Percentiles rank a stretch among this genome's conserved stretches.
phyloP scores from a whole-genome alignment of 1,139 yeast species.

The Saccharomyces hybrid region DNA sequence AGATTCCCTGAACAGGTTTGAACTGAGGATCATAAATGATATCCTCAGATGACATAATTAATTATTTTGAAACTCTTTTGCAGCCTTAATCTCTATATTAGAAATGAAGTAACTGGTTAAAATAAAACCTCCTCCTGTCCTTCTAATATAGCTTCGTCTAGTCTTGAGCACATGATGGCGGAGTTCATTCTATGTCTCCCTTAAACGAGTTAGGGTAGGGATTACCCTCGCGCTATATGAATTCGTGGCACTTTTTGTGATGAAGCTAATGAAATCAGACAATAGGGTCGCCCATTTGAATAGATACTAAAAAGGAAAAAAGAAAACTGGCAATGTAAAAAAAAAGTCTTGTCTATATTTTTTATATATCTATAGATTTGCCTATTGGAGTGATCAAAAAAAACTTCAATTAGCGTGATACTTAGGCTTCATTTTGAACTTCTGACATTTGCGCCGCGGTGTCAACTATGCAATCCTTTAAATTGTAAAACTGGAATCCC shows the following conservation, averaged over 20 bases:
- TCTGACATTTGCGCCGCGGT: slow-evolving; percentile 5
- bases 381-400: neutral
- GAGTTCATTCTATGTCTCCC: neutral
- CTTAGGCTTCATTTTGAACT: neutral
- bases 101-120: neutral
- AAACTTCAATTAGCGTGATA: neutral
- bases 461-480: slow-evolving; percentile 4
- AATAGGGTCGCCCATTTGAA: neutral
- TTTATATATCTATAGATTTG: neutral
- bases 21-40: slow-evolving; percentile 64
- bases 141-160: neutral
- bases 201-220: neutral
- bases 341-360: neutral
- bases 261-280: neutral
- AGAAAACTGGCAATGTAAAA: neutral
- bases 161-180: neutral
- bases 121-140: neutral
- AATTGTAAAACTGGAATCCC: slow-evolving; percentile 5
- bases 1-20: slow-evolving; percentile 74
- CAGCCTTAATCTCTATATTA: neutral
- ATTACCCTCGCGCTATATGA: neutral
- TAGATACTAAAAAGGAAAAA: neutral
- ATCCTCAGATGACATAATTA: slow-evolving; percentile 17
- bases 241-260: neutral
- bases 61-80: neutral